Base-by-base conservation (phyloP, 495 filamentous ascomycete genomes). In the Cercophora scortea region DNA sequence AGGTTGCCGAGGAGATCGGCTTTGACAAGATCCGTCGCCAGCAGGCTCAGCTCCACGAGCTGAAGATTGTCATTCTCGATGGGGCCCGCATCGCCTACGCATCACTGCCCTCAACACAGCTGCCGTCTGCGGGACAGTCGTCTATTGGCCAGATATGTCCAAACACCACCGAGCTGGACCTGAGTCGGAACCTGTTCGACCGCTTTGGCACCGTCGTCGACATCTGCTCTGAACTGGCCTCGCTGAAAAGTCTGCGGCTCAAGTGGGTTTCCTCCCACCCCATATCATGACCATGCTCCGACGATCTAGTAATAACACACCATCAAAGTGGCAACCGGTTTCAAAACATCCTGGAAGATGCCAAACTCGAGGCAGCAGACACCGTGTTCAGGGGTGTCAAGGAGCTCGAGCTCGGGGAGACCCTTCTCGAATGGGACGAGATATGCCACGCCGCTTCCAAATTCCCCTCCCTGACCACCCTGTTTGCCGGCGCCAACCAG, bases 1-100 rank as follows among this genome's bases (percentile, higher is more conserved):
- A 98, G 66, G 78, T 93, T 19, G 90, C 87, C 17, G 88, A 98
- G 70, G 94, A 97, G 71, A 81, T 98, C 18, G 93, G 93, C 42
- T 97, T 97, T 63, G 91, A 94, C 49, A 96, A 96, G 74, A 90
- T 95, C 56, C 77, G 86, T 25, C 79, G 78, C 53, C 79, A 91
- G 68, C 82, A 90, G 49, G 84, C 88, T 2, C 78, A 87, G 63
- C 73, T 97, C 18, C 70, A 83, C 44, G 86, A 91, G 60, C 74
- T 97, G 53, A 81, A 77, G 51, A 82, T 90, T 54, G 85, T 96
- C 40, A 71, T 96, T 13, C 75, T 98, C 5, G 90, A 97, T 70
- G 84, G 85, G 2, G 61, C 87, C 52, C 70, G 73, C 34, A 80
- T 96, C 42, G 71, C 66, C 9, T 69, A 71, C 12, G 68, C 71